Evolutionary conservation across 2,329 filamentous ascomycete species (phyloP).

Genomic region (Kalmusia sp.): DNA sequence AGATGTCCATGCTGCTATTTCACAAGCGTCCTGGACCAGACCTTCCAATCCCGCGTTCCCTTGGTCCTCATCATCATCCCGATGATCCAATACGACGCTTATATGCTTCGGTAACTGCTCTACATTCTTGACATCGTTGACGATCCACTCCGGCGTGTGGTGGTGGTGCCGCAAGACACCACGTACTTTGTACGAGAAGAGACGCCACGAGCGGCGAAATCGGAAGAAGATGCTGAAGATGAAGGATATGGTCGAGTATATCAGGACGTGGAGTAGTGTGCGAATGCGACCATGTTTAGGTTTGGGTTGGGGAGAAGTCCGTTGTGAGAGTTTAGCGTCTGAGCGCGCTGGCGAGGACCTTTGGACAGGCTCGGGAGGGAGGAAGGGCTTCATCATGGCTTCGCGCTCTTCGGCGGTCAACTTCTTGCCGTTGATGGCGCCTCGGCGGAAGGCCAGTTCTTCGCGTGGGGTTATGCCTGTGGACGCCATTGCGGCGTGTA

Average conservation of each 20-base stretch:
- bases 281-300: conserved; percentile 65
- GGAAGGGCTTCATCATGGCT: conserved; percentile 58
- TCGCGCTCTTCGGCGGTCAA: conserved; percentile 58
- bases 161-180: conserved; percentile 94
- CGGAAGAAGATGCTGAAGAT: conserved; percentile 90
- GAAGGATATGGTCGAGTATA: conserved; percentile 76
- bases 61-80: conserved; percentile 66
- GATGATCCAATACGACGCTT: conserved; percentile 81
- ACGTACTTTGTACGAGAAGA: conserved; percentile 76
- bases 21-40: conserved; percentile 87
- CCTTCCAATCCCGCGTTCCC: conserved; percentile 79
- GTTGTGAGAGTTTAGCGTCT: conserved; percentile 19
- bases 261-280: conserved; percentile 68
- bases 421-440: conserved; percentile 46
- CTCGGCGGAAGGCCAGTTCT: conserved; percentile 41
- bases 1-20: conserved; percentile 91
- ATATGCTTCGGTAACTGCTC: conserved; percentile 81
- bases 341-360: conserved; percentile 19
- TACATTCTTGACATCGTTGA: conserved; percentile 80
- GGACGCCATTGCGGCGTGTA: conserved; percentile 37
- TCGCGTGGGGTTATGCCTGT: conserved; percentile 41
- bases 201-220: conserved; percentile 78
- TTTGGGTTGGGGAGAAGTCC: conserved; percentile 22
- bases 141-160: conserved; percentile 90
- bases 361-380: conserved; percentile 53